Percentiles rank a stretch among this genome's conserved stretches.
These are phyloP conservation scores for Colletotrichum sp. DNA, from an alignment of 2,329 filamentous ascomycete genomes.

Conservation along the genomic window DNA sequence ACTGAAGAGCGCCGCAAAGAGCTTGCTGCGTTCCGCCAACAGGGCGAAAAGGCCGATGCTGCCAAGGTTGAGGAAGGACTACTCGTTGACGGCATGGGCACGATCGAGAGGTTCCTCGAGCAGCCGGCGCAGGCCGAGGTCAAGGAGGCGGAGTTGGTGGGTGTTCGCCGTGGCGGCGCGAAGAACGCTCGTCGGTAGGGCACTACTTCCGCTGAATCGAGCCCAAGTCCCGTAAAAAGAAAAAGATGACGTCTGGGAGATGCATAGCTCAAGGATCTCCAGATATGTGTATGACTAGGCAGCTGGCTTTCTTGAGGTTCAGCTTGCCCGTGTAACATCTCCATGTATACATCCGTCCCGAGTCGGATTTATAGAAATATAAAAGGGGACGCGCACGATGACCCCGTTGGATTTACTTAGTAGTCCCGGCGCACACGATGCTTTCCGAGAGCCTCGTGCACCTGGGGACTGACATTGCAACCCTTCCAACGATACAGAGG, in stretches of 20 bases:
- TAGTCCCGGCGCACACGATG: background rate
- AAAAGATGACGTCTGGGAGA: background rate
- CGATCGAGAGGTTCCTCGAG: conserved; percentile 46
- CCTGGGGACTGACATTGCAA: background rate
- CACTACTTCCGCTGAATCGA: background rate
- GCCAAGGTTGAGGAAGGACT: conserved; percentile 55
- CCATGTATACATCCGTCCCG: conserved; percentile 17
- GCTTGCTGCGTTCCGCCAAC: conserved; percentile 65
- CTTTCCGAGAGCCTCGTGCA: background rate
- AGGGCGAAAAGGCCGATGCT: conserved; percentile 56
- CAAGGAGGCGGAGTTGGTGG: conserved; percentile 35
- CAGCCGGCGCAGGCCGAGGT: conserved; percentile 28
- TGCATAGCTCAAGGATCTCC: background rate
- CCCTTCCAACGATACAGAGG: background rate
- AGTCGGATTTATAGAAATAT: conserved; percentile 9
- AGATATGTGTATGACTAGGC: conserved; percentile 17
- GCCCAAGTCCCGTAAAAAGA: background rate
- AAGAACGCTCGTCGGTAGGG: background rate
- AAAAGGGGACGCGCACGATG: background rate
- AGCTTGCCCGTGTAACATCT: conserved; percentile 19
- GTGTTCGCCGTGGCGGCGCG: conserved; percentile 18
- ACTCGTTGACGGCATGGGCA: conserved; percentile 62
- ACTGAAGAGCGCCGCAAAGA: conserved; percentile 70
- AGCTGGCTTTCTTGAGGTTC: background rate
- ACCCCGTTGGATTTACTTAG: background rate